phyloP scores from a whole-genome alignment of 2,329 filamentous ascomycete species.

The Aspergillus pseudotamarii region DNA sequence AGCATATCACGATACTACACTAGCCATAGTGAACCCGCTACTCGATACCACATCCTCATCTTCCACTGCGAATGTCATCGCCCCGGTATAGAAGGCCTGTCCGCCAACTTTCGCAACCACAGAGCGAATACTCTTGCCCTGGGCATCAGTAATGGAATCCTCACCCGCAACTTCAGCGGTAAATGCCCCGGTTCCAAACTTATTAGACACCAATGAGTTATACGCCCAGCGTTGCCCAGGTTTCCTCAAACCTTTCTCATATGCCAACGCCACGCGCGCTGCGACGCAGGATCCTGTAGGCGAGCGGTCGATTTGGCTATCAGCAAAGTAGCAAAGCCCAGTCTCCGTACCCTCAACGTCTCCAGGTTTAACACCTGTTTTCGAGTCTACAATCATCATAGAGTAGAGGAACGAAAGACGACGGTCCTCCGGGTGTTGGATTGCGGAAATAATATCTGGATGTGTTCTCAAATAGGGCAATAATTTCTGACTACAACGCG shows the following conservation, averaged over 20 bases:
- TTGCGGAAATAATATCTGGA: slow-evolving; percentile 24
- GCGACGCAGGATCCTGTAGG: slow-evolving; percentile 43
- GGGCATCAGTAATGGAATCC: slow-evolving; percentile 5
- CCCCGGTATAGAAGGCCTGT: slow-evolving; percentile 36
- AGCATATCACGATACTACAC: not conserved
- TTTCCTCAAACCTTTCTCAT: slow-evolving; percentile 30
- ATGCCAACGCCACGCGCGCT: slow-evolving; percentile 40
- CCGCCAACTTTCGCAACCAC: slow-evolving; percentile 37
- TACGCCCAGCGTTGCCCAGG: slow-evolving; percentile 35
- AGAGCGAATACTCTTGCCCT: slow-evolving; percentile 5
- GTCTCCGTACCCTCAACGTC: slow-evolving; percentile 39
- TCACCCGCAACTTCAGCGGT: slow-evolving; percentile 25
- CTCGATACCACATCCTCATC: slow-evolving; percentile 27
- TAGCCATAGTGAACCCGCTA: slow-evolving; percentile 25
- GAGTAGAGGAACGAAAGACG: slow-evolving; percentile 45
- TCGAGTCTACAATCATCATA: slow-evolving; percentile 42
- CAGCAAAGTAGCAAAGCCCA: slow-evolving; percentile 50
- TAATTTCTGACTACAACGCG: slow-evolving; percentile 24
- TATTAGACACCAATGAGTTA: slow-evolving; percentile 40
- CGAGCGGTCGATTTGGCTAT: slow-evolving; percentile 52
- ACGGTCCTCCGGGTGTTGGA: slow-evolving; percentile 35
- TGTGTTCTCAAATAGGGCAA: slow-evolving; percentile 18
- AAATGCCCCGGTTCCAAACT: slow-evolving; percentile 28
- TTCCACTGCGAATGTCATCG: slow-evolving; percentile 33
- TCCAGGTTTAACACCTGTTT: slow-evolving; percentile 16